These are phyloP conservation scores for Globisporangium cederbergense DNA, from an alignment of 352 stramenopile genomes.

Conservation along the genomic window DNA sequence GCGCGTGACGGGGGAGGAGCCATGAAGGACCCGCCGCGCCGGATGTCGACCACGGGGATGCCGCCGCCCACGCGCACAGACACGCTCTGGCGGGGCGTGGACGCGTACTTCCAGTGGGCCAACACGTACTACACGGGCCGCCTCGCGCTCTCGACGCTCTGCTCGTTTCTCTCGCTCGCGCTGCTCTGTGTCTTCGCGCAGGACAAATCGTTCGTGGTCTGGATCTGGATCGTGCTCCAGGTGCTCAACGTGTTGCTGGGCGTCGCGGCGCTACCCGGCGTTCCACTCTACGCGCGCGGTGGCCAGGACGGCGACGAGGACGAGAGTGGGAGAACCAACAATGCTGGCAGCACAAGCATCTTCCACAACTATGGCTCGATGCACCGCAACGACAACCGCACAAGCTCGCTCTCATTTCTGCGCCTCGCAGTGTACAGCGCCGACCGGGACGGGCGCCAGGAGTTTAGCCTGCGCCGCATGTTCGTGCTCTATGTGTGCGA, in stretches of 20 bases:
- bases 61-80: conserved; percentile 7
- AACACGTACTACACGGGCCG: conserved; percentile 75
- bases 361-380: conserved; percentile 20
- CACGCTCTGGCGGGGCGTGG: conserved; percentile 28
- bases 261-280: conserved; percentile 42
- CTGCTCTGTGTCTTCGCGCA: conserved; percentile 35
- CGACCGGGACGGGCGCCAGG: conserved; percentile 27
- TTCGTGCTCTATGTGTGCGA: conserved; percentile 58
- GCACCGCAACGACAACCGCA: conserved; percentile 20
- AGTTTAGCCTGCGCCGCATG: conserved; percentile 50
- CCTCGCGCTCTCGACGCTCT: conserved; percentile 42
- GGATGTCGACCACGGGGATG: conserved; percentile 3
- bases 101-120: conserved; percentile 51
- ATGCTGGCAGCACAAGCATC: conserved; percentile 10
- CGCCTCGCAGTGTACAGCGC: conserved; percentile 39
- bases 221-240: conserved; percentile 49
- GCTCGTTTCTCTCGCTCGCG: conserved; percentile 39
- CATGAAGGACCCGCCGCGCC: conserved; percentile 1
- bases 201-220: conserved; percentile 28
- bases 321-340: conserved; percentile 1
- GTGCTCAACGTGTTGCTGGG: conserved; percentile 56
- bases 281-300: conserved; percentile 35
- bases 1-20: too few relatives aligned
- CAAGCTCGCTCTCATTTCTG: conserved; percentile 55
- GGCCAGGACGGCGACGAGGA: neutral